A percentile compares a stretch with the other conserved stretches of the same genome.
These are phyloP conservation scores for Pochonia chlamydosporia DNA, from an alignment of 2,329 filamentous ascomycete species.

Conservation along the genomic window DNA sequence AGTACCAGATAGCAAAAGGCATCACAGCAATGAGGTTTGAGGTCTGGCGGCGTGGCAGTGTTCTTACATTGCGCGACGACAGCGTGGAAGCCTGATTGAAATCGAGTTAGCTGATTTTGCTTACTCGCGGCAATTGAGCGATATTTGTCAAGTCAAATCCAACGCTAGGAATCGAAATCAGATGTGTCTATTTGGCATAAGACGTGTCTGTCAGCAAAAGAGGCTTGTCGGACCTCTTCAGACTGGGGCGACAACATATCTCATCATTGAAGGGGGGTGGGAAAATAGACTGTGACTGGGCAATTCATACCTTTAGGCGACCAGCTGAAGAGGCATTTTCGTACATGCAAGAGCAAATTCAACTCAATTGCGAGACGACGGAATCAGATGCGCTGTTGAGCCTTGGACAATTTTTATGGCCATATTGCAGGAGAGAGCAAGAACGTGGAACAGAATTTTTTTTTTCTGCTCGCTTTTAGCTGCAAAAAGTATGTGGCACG, in stretches of 20 bases:
- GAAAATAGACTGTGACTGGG: neutral
- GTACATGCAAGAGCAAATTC: neutral
- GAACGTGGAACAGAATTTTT: neutral
- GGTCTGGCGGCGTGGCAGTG: neutral
- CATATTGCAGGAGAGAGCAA: neutral
- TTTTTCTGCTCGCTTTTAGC: neutral
- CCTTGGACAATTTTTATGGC: neutral
- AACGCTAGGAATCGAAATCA: slow-evolving; percentile 25
- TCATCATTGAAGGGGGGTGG: slow-evolving; percentile 29
- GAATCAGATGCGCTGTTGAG: no score
- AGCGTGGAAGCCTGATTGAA: neutral
- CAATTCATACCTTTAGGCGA: slow-evolving; percentile 1
- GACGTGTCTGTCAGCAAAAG: slow-evolving; percentile 47
- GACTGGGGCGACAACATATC: slow-evolving; percentile 44
- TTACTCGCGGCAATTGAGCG: neutral
- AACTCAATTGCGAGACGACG: neutral
- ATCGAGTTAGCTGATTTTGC: slow-evolving; percentile 5
- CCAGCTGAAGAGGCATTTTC: neutral
- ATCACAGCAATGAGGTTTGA: slow-evolving; percentile 25
- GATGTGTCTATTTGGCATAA: slow-evolving; percentile 51
- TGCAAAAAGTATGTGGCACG: neutral
- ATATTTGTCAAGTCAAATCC: neutral
- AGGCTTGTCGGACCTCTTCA: slow-evolving; percentile 43
- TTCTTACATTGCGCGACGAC: neutral
- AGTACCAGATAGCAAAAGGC: slow-evolving; percentile 34